Percentiles rank a stretch among this genome's conserved stretches.
phyloP scores from a whole-genome alignment of 805 yeast species.

The Helenozyma rhizophorensis region DNA sequence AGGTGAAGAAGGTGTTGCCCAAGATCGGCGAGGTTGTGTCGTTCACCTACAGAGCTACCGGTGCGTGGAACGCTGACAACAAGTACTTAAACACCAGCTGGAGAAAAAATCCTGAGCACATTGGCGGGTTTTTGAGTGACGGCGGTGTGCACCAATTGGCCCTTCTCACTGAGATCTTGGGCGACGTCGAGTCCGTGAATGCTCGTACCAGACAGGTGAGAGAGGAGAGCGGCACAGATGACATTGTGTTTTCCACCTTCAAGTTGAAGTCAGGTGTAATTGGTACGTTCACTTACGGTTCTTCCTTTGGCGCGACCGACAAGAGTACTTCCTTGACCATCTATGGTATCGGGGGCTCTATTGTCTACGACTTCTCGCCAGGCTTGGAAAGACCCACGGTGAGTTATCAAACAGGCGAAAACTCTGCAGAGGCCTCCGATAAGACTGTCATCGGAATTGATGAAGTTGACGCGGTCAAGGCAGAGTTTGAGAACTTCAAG shows the following conservation, averaged over 20 bases:
- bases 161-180: constrained; percentile 74
- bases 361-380: constrained; percentile 65
- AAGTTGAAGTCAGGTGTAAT: constrained; percentile 57
- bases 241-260: constrained; percentile 68
- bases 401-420: constrained; percentile 30
- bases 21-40: constrained; percentile 71
- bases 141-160: constrained; percentile 98
- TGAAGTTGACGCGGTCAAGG: constrained; percentile 40
- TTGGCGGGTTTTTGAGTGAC: constrained; percentile 89
- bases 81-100: constrained; percentile 70
- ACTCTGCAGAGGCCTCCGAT: constrained; percentile 48
- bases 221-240: constrained; percentile 76
- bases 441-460: constrained; percentile 36
- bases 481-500: constrained; percentile 48
- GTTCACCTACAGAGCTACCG: constrained; percentile 71
- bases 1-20: constrained; percentile 52
- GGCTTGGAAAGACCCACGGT: constrained; percentile 33
- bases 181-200: constrained; percentile 64
- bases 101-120: constrained; percentile 88
- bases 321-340: constrained; percentile 65
- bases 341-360: constrained; percentile 75
- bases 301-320: constrained; percentile 79
- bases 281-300: constrained; percentile 85
- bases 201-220: constrained; percentile 78
- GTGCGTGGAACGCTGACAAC: constrained; percentile 58